These are phyloP conservation scores for Leccinum longicurvipes DNA, from an alignment of 768 basidiomycete species.

Conservation along the genomic window DNA sequence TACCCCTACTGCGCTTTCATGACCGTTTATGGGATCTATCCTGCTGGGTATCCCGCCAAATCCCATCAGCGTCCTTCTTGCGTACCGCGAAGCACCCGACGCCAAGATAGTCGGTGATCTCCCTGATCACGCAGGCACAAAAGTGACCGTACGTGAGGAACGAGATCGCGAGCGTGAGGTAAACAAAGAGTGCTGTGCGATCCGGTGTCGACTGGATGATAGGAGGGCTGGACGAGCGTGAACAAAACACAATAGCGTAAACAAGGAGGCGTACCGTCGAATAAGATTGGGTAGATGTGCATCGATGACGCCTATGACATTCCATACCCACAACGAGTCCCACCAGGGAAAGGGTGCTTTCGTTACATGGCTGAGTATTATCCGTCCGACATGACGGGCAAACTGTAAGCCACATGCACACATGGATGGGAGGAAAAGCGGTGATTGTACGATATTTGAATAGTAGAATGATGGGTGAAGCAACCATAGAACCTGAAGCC, in stretches of 20 bases:
- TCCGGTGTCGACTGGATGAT: constrained; percentile 68
- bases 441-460: constrained; percentile 70
- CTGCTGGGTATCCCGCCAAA: constrained; percentile 46
- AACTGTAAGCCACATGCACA: constrained; percentile 93
- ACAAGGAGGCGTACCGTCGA: constrained; percentile 53
- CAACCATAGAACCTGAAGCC: constrained; percentile 82
- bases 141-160: constrained; percentile 72
- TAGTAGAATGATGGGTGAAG: constrained; percentile 57
- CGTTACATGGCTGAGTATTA: constrained; percentile 93
- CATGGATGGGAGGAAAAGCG: constrained; percentile 82
- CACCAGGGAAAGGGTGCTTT: constrained; percentile 79
- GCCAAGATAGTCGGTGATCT: constrained; percentile 89
- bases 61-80: constrained; percentile 71
- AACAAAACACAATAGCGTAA: not conserved
- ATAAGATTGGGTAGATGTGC: constrained; percentile 72
- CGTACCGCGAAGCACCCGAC: constrained; percentile 93
- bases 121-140: constrained; percentile 75
- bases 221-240: constrained; percentile 48
- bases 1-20: constrained; percentile 2
- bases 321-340: constrained; percentile 87
- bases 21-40: constrained; percentile 22
- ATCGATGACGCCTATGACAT: constrained; percentile 71
- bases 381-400: constrained; percentile 84
- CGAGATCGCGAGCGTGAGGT: constrained; percentile 64
- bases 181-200: constrained; percentile 69